Percentiles rank a stretch among this genome's conserved stretches.
Conservation (phyloP, 2,329 filamentous ascomycete genomes). For the Sphaerulina vaccinii region DNA sequence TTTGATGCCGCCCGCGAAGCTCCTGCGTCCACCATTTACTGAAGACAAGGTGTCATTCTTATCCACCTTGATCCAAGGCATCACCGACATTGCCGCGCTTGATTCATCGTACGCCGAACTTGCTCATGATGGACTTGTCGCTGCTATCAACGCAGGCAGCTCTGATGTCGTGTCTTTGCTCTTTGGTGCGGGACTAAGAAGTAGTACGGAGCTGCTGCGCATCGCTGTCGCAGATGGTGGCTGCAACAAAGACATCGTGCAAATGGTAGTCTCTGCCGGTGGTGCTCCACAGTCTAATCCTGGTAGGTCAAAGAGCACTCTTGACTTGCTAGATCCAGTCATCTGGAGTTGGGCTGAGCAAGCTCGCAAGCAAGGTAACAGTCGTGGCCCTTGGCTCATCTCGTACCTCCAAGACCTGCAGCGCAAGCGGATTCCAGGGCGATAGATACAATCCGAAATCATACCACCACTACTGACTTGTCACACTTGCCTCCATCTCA, state of each 20-base stretch:
- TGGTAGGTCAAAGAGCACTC: slow-evolving; percentile 2
- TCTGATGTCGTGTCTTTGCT: slow-evolving; percentile 28
- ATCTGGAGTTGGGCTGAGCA: slow-evolving; percentile 39
- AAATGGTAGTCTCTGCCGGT: slow-evolving; percentile 22
- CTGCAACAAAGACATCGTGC: slow-evolving; percentile 33
- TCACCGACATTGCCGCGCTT: slow-evolving; percentile 12
- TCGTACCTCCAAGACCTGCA: slow-evolving; percentile 25
- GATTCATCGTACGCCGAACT: slow-evolving; percentile 30
- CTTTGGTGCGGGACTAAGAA: slow-evolving; percentile 26
- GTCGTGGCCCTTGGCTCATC: slow-evolving; percentile 34
- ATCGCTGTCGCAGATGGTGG: slow-evolving; percentile 35
- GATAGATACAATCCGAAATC: background rate
- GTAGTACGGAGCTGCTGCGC: slow-evolving; percentile 31
- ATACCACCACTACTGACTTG: background rate
- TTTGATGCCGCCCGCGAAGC: slow-evolving; percentile 29
- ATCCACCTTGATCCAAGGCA: slow-evolving; percentile 14
- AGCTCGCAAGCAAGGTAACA: slow-evolving; percentile 25
- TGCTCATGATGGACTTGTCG: slow-evolving; percentile 31
- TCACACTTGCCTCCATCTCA: background rate
- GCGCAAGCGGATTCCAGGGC: slow-evolving; percentile 2
- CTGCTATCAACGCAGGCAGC: slow-evolving; percentile 30
- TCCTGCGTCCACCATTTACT: slow-evolving; percentile 20
- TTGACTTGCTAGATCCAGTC: slow-evolving; percentile 36
- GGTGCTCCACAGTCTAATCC: background rate
- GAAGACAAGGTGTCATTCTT: slow-evolving; percentile 18